These are phyloP conservation scores for Emericellopsis atlantica DNA, from an alignment of 2,329 filamentous ascomycete species.

Conservation along the genomic window DNA sequence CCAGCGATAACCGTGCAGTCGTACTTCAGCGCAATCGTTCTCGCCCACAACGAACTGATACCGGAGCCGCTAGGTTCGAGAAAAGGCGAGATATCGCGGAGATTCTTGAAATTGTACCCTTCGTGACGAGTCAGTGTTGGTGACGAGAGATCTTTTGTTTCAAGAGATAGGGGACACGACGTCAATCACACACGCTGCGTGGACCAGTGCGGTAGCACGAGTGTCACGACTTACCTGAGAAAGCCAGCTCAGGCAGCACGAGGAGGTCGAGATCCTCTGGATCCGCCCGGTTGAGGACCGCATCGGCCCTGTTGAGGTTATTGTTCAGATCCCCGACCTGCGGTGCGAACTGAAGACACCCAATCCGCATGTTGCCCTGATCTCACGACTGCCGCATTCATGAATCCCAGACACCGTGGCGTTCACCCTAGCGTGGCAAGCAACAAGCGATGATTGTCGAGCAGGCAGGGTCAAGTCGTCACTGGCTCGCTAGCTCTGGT, in stretches of 20 bases:
- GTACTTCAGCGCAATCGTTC: slow-evolving; percentile 50
- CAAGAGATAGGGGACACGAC: too few species aligned
- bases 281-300: slow-evolving; percentile 40
- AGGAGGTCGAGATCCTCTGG: slow-evolving; percentile 52
- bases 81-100: slow-evolving; percentile 53
- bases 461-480: too few species aligned
- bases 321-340: slow-evolving; percentile 57
- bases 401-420: too few species aligned
- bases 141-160: too few species aligned
- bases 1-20: slow-evolving; percentile 58
- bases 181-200: too few species aligned
- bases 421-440: too few species aligned
- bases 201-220: too few species aligned
- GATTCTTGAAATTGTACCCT: slow-evolving; percentile 69
- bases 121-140: too few species aligned
- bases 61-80: slow-evolving; percentile 56
- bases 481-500: too few species aligned
- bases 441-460: too few species aligned
- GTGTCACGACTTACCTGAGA: slow-evolving; percentile 42
- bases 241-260: slow-evolving; percentile 65
- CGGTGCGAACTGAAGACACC: slow-evolving; percentile 60
- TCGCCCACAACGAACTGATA: slow-evolving; percentile 59
- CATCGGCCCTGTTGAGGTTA: slow-evolving; percentile 57
- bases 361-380: slow-evolving; percentile 46
- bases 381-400: too few species aligned